phyloP scores from a whole-genome alignment of 805 yeast species.

The Lachancea meyersii region DNA sequence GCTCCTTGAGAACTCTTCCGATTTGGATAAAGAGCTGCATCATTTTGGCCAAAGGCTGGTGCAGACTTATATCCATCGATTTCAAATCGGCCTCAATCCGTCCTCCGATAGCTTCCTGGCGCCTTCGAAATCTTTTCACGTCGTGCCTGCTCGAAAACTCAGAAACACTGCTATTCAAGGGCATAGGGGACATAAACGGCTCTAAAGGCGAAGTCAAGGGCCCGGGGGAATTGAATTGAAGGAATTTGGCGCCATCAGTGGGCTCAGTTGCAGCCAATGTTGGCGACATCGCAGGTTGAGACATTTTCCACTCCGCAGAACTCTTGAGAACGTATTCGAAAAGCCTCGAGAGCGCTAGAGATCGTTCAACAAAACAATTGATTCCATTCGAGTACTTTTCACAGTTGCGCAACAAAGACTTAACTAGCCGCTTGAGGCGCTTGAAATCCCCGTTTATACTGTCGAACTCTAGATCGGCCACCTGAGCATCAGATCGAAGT shows the following conservation, averaged over 20 bases:
- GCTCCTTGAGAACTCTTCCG: neutral
- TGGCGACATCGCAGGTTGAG: neutral
- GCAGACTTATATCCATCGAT: constrained; percentile 16
- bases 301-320: neutral
- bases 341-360: neutral
- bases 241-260: neutral
- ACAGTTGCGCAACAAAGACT: neutral
- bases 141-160: neutral
- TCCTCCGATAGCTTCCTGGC: constrained; percentile 2
- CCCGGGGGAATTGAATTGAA: neutral
- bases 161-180: neutral
- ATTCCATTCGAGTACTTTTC: neutral
- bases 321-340: constrained; percentile 2
- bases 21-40: constrained; percentile 9
- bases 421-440: neutral
- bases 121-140: neutral
- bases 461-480: neutral
- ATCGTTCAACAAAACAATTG: neutral
- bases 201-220: constrained; percentile 2
- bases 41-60: constrained; percentile 13
- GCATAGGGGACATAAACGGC: neutral
- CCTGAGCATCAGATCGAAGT: constrained; percentile 2
- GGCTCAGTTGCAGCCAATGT: neutral
- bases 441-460: neutral
- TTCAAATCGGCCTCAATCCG: constrained; percentile 11